Evolutionary conservation across 2,329 filamentous ascomycete genomes (phyloP).

Genomic region (Madurella mycetomatis): DNA sequence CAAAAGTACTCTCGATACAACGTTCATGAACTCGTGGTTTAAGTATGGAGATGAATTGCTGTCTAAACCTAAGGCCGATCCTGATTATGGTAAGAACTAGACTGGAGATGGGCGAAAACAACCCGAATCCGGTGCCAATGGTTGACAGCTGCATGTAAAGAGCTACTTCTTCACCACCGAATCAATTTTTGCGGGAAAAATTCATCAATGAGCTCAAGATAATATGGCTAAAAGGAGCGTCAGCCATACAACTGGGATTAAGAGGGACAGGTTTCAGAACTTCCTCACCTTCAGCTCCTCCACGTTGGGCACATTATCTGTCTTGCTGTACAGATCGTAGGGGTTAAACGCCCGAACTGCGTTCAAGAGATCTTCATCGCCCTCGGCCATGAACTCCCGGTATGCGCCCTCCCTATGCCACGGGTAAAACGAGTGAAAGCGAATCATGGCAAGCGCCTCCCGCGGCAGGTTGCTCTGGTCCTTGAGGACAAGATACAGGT

Average conservation of each 20-base stretch:
- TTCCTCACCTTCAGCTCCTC: constrained; percentile 66
- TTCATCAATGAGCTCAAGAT: constrained; percentile 69
- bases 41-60: too few species aligned
- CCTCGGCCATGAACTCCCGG: constrained; percentile 73
- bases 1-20: too few species aligned
- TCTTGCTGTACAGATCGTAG: constrained; percentile 90
- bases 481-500: constrained; percentile 81
- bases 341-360: constrained; percentile 86
- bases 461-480: constrained; percentile 73
- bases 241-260: background rate
- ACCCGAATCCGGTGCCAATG: background rate
- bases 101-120: background rate
- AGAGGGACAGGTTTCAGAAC: constrained; percentile 11
- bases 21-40: too few species aligned
- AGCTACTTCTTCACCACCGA: constrained; percentile 51
- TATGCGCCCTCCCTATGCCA: constrained; percentile 85
- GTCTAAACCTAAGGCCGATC: too few species aligned
- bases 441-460: constrained; percentile 86
- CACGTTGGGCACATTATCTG: constrained; percentile 70
- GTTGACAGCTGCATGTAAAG: background rate
- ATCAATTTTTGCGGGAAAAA: constrained; percentile 66
- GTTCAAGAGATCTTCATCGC: constrained; percentile 73
- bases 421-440: constrained; percentile 89
- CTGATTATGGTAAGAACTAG: too few species aligned
- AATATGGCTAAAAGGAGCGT: constrained; percentile 54